Evolutionary conservation across 371 early-diverging fungal species (phyloP).

Genomic region (Rhizopus delemar): DNA sequence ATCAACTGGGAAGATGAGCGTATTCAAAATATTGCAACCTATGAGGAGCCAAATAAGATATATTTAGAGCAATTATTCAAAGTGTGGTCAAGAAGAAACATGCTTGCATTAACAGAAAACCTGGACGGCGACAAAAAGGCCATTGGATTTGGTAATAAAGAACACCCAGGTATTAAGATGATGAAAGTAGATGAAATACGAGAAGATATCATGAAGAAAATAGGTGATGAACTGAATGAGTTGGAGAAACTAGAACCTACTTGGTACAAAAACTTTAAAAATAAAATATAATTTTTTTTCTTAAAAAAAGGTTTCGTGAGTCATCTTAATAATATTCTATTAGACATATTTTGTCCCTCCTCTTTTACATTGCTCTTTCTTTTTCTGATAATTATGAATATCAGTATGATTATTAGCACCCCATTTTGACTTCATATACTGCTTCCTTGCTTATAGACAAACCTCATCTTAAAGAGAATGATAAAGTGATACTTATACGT

Average conservation of each 20-base stretch:
- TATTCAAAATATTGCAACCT: conserved; percentile 24
- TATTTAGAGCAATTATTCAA: conserved; percentile 34
- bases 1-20: conserved; percentile 36
- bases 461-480: conserved; percentile 1
- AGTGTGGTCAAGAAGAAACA: conserved; percentile 27
- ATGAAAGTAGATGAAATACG: conserved; percentile 17
- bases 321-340: too few relatives aligned
- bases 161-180: conserved; percentile 12
- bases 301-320: background rate
- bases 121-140: conserved; percentile 22
- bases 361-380: background rate
- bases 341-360: background rate
- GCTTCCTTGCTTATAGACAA: background rate
- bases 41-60: conserved; percentile 26
- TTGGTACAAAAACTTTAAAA: conserved; percentile 29
- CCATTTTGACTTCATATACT: background rate
- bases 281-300: conserved; percentile 6
- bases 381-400: too few relatives aligned
- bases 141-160: conserved; percentile 17
- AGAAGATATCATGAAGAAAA: conserved; percentile 11
- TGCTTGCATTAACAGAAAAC: conserved; percentile 19
- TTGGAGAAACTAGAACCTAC: conserved; percentile 23
- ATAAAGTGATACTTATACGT: background rate
- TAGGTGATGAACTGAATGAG: conserved; percentile 16
- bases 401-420: background rate